These are phyloP conservation scores for Quercus glauca DNA, from an alignment of 306 rosid species.

Conservation along the genomic window DNA sequence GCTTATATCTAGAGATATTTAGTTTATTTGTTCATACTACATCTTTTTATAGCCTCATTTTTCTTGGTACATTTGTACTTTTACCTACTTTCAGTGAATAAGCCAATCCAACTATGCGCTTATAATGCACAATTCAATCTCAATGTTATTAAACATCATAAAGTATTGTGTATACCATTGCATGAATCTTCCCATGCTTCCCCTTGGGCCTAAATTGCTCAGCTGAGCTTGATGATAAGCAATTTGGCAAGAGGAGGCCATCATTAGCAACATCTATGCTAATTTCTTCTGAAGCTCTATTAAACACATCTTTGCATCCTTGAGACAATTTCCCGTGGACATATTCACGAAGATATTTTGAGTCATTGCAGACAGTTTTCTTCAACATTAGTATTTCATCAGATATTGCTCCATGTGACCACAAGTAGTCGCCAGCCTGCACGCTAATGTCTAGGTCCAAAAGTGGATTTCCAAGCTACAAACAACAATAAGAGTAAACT, in stretches of 20 bases:
- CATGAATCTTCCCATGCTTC: not conserved
- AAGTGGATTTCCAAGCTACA: slow-evolving; percentile 12
- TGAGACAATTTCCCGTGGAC: not conserved
- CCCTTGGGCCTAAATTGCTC: not conserved
- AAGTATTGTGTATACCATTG: not conserved
- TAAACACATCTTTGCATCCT: not conserved
- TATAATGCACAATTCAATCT: no score
- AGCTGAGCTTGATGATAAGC: not conserved
- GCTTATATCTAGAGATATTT: no score
- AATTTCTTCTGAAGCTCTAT: not conserved
- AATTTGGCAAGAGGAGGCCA: not conserved
- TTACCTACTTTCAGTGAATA: no score
- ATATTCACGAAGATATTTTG: not conserved
- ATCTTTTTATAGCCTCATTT: no score
- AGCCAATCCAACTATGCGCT: no score
- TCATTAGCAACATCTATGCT: not conserved
- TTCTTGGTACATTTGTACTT: no score
- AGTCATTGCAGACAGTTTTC: slow-evolving; percentile 1
- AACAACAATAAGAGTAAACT: not conserved
- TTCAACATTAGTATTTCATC: not conserved
- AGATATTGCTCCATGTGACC: not conserved
- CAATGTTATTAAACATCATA: not conserved
- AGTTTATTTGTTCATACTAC: no score
- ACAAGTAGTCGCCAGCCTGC: not conserved
- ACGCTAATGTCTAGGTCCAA: slow-evolving; percentile 4